Percentiles rank a stretch among this genome's conserved stretches.
phyloP scores from a whole-genome alignment of 805 yeast genomes.

The Lipomyces mesembrius region DNA sequence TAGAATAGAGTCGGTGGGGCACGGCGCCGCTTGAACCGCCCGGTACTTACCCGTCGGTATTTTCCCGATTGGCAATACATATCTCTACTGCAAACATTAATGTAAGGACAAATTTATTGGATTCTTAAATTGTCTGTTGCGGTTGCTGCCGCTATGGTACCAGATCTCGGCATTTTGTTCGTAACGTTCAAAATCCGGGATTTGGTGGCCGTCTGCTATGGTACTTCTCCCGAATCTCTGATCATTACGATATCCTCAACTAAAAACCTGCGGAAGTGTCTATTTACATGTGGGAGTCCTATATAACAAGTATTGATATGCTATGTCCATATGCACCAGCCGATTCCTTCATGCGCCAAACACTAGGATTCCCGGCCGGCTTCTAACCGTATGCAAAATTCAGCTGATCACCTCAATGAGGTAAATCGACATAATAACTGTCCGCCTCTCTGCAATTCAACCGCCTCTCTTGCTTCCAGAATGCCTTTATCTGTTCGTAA shows the following conservation, averaged over 20 bases:
- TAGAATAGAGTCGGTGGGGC: too few relatives aligned
- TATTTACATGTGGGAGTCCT: not conserved
- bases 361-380: not conserved
- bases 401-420: not conserved
- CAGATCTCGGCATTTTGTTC: too few relatives aligned
- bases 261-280: not conserved
- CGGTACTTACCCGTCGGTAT: too few relatives aligned
- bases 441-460: conserved; percentile 70
- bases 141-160: not conserved
- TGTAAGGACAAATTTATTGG: too few relatives aligned
- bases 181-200: too few relatives aligned
- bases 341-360: not conserved
- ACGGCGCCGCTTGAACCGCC: too few relatives aligned
- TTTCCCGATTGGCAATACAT: too few relatives aligned
- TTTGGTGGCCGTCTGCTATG: too few relatives aligned
- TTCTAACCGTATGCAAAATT: not conserved
- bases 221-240: not conserved
- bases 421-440: conserved; percentile 64
- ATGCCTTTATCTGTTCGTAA: conserved; percentile 58
- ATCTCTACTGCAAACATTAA: too few relatives aligned
- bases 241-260: not conserved
- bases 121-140: not conserved
- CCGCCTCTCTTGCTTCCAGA: conserved; percentile 85
- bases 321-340: not conserved
- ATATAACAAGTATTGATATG: not conserved